These are phyloP conservation scores for Sungouiozyma intestinalis DNA, from an alignment of 805 yeast genomes.

Conservation along the genomic window DNA sequence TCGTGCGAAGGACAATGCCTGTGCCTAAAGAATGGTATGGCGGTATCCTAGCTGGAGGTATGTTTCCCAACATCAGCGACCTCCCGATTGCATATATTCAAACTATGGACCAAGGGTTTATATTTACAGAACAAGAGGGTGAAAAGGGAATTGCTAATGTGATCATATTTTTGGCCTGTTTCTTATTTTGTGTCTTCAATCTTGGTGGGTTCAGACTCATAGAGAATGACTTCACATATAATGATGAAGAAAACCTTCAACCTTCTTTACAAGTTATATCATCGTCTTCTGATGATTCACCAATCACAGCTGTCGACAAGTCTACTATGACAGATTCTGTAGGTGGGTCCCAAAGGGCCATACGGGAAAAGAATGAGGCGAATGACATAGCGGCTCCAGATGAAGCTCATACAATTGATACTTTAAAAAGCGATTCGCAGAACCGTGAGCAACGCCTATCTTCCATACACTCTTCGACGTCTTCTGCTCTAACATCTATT, in stretches of 20 bases:
- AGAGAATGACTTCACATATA: slow-evolving; percentile 49
- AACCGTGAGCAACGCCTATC: too few species aligned
- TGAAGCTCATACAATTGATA: background rate
- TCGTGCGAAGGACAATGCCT: slow-evolving; percentile 25
- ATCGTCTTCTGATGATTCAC: background rate
- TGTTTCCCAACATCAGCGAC: slow-evolving; percentile 67
- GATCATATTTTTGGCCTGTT: slow-evolving; percentile 63
- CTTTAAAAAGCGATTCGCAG: too few species aligned
- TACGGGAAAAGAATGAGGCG: background rate
- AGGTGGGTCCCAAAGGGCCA: background rate
- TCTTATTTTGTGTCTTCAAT: slow-evolving; percentile 57
- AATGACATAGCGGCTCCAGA: background rate
- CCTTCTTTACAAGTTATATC: slow-evolving; percentile 2
- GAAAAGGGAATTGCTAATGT: slow-evolving; percentile 75
- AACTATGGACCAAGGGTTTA: slow-evolving; percentile 50
- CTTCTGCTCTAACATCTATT: background rate
- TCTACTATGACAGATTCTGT: background rate
- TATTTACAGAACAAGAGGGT: slow-evolving; percentile 50
- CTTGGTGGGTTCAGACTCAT: slow-evolving; percentile 64
- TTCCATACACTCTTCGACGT: background rate
- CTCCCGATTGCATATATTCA: slow-evolving; percentile 70
- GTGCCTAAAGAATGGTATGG: slow-evolving; percentile 64
- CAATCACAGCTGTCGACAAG: background rate
- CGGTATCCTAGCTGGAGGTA: slow-evolving; percentile 58
- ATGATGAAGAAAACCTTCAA: slow-evolving; percentile 16